Percentiles rank a stretch among this genome's conserved stretches.
Evolutionary conservation across 345 rosid genomes (phyloP).

Genomic region (Aegle marmelos): DNA sequence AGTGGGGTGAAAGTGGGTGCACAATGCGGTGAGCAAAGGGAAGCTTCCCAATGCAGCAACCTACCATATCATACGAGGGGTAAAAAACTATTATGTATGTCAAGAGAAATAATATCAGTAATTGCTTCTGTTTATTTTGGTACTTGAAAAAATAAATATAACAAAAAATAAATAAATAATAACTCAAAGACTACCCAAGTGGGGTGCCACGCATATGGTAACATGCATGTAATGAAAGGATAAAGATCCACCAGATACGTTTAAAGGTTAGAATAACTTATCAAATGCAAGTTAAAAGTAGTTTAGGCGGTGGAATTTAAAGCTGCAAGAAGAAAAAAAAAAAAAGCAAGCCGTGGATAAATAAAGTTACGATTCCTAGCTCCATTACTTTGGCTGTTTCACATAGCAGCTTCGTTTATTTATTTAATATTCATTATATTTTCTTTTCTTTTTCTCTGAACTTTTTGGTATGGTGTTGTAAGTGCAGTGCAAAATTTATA

Average conservation of each 20-base stretch:
- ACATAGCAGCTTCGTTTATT: neutral
- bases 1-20: neutral
- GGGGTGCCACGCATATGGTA: neutral
- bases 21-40: neutral
- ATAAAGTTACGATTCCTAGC: neutral
- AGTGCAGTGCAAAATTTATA: too few relatives aligned
- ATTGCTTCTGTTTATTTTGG: neutral
- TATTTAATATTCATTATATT: neutral
- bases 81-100: neutral
- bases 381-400: neutral
- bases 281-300: neutral
- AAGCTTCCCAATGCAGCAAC: neutral
- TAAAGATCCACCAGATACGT: neutral
- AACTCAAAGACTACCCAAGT: neutral
- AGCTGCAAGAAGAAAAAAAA: neutral
- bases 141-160: too few relatives aligned
- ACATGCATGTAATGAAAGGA: neutral
- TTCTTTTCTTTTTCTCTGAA: neutral
- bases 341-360: neutral
- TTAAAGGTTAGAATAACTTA: neutral
- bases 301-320: neutral
- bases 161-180: too few relatives aligned
- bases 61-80: neutral
- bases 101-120: neutral
- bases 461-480: too few relatives aligned